Evolutionary conservation across 2,329 filamentous ascomycete species (phyloP), one percentile per base, ranked within the genome.

Genomic region (Cladobotryum protrusum): DNA sequence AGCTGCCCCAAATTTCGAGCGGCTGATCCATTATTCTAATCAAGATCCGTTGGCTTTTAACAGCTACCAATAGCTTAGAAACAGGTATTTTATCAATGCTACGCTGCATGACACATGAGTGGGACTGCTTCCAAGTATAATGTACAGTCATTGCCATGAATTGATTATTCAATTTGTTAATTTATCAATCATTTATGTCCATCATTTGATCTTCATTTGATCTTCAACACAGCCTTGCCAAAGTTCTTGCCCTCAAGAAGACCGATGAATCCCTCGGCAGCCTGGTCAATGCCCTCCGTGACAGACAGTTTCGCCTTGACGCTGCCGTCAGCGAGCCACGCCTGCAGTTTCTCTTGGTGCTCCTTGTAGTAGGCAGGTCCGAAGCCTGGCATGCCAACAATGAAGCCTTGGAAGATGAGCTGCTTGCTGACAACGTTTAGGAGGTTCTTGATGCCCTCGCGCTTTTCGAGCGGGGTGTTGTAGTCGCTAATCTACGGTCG

Each of bases 271-370:
- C 17, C 24, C 32, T 45, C 24, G 13, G 43, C n/a, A 5, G 43
- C 43, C 15, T 87, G 83, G 54, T 95, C 89, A 52, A 95, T 90
- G 17, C 89, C 88, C 48, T 84, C 75, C 0, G 85, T 89, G 51
- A 87, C 72, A 59, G 78, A 72, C 54, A 85, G 73, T 69, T 84
- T 82, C 45, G 81, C 77, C 74, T 87, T 87, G 73, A 95, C 79
- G 5, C 76, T 81, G 12, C 86, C 88, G 4, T 93, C 87, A 34
- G 77, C 74, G 53, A 95, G 74, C 86, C 88, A 92, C 70, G 84
- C 74, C 64, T 83, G 77, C 53, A 95, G 72, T 57, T 84, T 87
- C 72, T 88, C 74, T 71, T 88, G 84, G 67, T 92, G 87, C 58
- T 91, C 85, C 65, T 78, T 70, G 45, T 63, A 61, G 68, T 91